A percentile compares a stretch with the other conserved stretches of the same genome.
phyloP scores from a whole-genome alignment of 345 rosid species.

The Diplotaxis tenuifolia region DNA sequence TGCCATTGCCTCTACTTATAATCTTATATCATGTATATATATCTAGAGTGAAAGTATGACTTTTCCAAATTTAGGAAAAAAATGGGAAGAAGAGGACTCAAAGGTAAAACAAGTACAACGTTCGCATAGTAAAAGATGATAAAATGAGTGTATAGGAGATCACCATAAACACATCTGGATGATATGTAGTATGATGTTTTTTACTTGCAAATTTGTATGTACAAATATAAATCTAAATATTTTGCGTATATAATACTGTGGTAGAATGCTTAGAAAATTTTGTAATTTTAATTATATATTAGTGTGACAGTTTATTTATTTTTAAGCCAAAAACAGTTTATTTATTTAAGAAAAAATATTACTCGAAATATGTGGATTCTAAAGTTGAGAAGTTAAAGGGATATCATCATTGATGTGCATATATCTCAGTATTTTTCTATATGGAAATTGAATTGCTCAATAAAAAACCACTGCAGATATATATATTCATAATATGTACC shows the following conservation, averaged over 20 bases:
- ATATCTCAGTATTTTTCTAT: not conserved
- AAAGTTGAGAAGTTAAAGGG: not conserved
- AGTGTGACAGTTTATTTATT: not conserved
- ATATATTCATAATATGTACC: not conserved
- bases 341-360: not conserved
- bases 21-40: not conserved
- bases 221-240: not conserved
- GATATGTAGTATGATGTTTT: not conserved
- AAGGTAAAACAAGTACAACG: not conserved
- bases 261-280: not conserved
- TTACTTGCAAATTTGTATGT: not conserved
- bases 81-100: not conserved
- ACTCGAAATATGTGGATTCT: not conserved
- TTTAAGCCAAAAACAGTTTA: too few relatives aligned
- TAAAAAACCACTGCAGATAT: not conserved
- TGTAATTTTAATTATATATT: not conserved
- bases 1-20: not conserved
- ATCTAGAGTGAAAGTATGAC: not conserved
- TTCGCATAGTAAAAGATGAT: constrained; percentile 13
- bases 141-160: not conserved
- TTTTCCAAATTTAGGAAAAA: constrained; percentile 19
- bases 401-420: not conserved
- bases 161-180: not conserved
- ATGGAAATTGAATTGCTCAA: not conserved
- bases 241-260: not conserved